Base-by-base conservation (phyloP, 2,329 filamentous ascomycete genomes). In the Fusarium haematococcum region DNA sequence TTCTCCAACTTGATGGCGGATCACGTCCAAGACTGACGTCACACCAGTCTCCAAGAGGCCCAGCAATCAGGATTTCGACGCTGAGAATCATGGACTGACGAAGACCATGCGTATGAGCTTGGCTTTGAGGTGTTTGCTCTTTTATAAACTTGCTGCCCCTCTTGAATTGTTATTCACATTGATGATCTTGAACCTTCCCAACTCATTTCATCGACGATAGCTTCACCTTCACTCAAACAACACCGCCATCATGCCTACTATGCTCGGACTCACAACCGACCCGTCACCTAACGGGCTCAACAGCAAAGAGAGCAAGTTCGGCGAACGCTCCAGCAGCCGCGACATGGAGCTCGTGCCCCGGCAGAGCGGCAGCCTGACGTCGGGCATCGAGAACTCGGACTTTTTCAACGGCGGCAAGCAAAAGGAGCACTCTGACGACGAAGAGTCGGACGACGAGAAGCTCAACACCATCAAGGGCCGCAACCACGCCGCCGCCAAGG, bases 11-110 rank as follows among this genome's bases (percentile, higher is more conserved):
- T 69, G 67, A 70, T 71, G 61, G 60, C 35, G 35, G 52, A 63
- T 59, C 48, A 37, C 63, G 45, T 33, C 71, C 67, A 70, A 62
- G 65, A 57, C 77, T 78, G 77, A 78, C 77, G 77, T 78, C 77
- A 78, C 77, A 65, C 57, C 41, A 65, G 71, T n/a, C 69, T 60
- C 74, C 59, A 25, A 63, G 37, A 73, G 32, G 64, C 67, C 70
- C 77, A 78, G 68, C 69, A 79, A 79, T 78, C 77, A 78, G 77
- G 77, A 79, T 79, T 79, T 79, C 57, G 45, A 69, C 45, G 33
- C 66, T 57, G 41, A 54, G 67, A 74, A 76, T 65, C 75, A 78
- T 78, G 72, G 69, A 71, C 65, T 71, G 68, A 65, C 39, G 30
- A 50, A 65, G 25, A 45, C 52, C 41, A 43, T 43, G 39, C 13